Base-by-base conservation (phyloP, 2,329 filamentous ascomycete genomes). In the Colletotrichum orbiculare region DNA sequence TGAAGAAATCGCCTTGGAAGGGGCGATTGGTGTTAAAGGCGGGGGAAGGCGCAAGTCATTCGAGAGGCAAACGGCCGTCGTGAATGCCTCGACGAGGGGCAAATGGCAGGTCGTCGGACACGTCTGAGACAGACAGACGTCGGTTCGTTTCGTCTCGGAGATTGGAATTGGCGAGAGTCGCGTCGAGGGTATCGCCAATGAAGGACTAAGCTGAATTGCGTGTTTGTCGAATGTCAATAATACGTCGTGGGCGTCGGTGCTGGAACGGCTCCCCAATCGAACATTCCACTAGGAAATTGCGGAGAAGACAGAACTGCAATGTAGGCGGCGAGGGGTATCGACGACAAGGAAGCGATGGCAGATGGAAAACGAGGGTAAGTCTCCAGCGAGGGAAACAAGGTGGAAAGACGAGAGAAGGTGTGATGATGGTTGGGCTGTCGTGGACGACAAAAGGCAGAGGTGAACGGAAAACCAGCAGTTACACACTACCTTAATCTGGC, bases 201-300 rank as follows among this genome's bases (percentile, higher is more conserved):
- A 46, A 60, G 48, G 50, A 43, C 41, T 45, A 43, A 10, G n/a
- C 43, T n/a, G 42, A 12, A 13, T 10, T 37, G 58, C 64, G 64
- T 60, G 64, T 66, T 64, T 66, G 64, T 50, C 48, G 41, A 35
- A 53, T 43, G 48, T 58, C 54, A 63, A 66, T 63, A 43, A 63
- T 54, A 64, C 45, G 56, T 52, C 33, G 50, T 13, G 25, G 25
- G 25, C 43, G 43, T 11, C 43, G 43, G 13, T 9, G 48, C 53
- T 63, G 59, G 38, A 49, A 56, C 53, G 42, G 52, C 15, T 39
- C 41, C 38, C 63, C 52, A 53, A 41, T 53, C 46, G 39, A 47
- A n/a, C 46, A 57, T 56, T 39, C 46, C 48, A 46, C 52, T 41
- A 43, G 47, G 52, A 56, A 46, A 63, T 52, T 66, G 58, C 59